A percentile compares a stretch with the other conserved stretches of the same genome.
phyloP scores from a whole-genome alignment of 2,329 filamentous ascomycete species.

The Fusarium paranaense region DNA sequence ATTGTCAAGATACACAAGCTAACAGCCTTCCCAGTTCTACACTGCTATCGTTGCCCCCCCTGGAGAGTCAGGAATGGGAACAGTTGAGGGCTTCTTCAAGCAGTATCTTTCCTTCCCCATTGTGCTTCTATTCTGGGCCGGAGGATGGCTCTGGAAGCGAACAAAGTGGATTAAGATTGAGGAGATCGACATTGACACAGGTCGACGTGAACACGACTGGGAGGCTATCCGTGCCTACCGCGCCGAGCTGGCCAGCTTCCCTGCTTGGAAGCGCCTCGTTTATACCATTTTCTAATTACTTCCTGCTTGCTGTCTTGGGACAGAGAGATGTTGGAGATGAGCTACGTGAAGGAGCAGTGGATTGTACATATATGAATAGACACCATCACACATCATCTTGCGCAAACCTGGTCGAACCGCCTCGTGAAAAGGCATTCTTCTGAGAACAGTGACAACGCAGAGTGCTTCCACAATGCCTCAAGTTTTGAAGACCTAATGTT shows the following conservation, averaged over 20 bases:
- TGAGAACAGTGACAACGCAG: neutral
- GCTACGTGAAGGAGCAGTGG: neutral
- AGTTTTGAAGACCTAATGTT: neutral
- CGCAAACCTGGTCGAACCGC: neutral
- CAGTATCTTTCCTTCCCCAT: conserved; percentile 65
- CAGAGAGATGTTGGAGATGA: neutral
- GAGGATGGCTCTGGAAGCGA: conserved; percentile 74
- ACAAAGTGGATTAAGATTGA: conserved; percentile 66
- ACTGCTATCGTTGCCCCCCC: conserved; percentile 60
- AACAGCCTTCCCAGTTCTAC: conserved; percentile 22
- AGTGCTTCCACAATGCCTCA: neutral
- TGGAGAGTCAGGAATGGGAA: conserved; percentile 46
- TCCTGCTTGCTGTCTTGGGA: neutral
- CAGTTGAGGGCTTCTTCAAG: conserved; percentile 65
- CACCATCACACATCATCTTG: neutral
- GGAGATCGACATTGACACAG: conserved; percentile 75
- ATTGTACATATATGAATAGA: neutral
- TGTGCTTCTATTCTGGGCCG: conserved; percentile 64
- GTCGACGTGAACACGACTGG: conserved; percentile 73
- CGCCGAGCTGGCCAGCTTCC: conserved; percentile 60
- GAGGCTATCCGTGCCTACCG: conserved; percentile 67
- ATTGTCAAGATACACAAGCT: fast-evolving
- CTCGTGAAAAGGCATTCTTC: neutral
- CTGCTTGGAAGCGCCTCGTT: conserved; percentile 57
- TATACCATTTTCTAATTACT: conserved; percentile 19